Conservation (phyloP, 2,329 filamentous ascomycete genomes). For the Aspergillus pseudotamarii region DNA sequence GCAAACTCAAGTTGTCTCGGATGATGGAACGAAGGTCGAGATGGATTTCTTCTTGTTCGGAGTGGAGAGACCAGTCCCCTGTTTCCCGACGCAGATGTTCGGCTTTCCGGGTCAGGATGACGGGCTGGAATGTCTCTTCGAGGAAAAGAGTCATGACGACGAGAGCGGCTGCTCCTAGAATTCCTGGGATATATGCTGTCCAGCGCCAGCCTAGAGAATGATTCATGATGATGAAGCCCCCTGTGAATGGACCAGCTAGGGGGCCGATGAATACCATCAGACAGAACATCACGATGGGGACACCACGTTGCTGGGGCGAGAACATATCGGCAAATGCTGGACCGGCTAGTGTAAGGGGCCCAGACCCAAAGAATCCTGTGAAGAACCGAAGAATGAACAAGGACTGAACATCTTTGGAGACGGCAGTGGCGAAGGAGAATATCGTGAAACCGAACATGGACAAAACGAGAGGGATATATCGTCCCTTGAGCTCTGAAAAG, state of each 20-base stretch:
- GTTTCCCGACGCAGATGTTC: constrained; percentile 53
- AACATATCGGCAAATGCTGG: constrained; percentile 62
- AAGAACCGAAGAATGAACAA: constrained; percentile 1
- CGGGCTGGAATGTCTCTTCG: constrained; percentile 56
- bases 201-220: constrained; percentile 51
- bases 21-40: background rate
- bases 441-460: constrained; percentile 1
- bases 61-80: constrained; percentile 39
- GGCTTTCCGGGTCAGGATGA: constrained; percentile 56
- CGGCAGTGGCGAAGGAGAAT: constrained; percentile 1
- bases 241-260: constrained; percentile 55
- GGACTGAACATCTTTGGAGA: constrained; percentile 1
- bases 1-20: background rate
- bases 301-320: constrained; percentile 48
- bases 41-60: background rate
- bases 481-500: constrained; percentile 13
- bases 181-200: constrained; percentile 51
- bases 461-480: background rate
- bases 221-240: constrained; percentile 56
- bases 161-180: constrained; percentile 54
- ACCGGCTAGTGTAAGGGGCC: background rate
- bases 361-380: background rate
- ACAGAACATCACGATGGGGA: constrained; percentile 51
- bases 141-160: constrained; percentile 41
- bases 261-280: constrained; percentile 57